These are phyloP conservation scores for Parastagonospora nodorum DNA, from an alignment of 2,329 filamentous ascomycete species.

Conservation along the genomic window DNA sequence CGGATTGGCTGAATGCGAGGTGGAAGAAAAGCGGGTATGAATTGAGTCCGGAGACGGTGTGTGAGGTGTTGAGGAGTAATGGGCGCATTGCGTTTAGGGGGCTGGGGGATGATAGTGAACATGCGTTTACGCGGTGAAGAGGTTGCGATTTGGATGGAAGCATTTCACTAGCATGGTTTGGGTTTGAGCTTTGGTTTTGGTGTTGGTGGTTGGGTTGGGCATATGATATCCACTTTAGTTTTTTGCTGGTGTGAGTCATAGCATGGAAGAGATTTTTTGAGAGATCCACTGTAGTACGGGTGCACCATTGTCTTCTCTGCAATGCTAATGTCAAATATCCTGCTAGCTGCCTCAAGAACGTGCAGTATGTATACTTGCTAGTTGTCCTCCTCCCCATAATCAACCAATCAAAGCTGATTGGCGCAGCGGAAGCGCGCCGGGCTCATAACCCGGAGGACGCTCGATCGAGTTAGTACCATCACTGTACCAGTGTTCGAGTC, in stretches of 20 bases:
- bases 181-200: not conserved
- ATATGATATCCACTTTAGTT: constrained; percentile 8
- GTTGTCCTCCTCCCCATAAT: too few species aligned
- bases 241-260: not conserved
- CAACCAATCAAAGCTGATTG: constrained; percentile 33
- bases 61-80: constrained; percentile 42
- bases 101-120: constrained; percentile 40
- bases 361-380: too few species aligned
- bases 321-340: not conserved
- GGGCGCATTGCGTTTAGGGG: constrained; percentile 43
- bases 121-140: constrained; percentile 32
- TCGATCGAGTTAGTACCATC: constrained; percentile 24
- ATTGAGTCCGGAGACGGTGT: constrained; percentile 41
- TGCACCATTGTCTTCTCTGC: too few species aligned
- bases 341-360: not conserved
- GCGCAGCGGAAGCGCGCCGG: constrained; percentile 45
- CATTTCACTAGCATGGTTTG: constrained; percentile 4
- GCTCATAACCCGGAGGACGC: constrained; percentile 45
- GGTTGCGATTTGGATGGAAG: constrained; percentile 2
- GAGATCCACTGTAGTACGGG: not conserved
- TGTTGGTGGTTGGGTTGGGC: not conserved
- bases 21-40: constrained; percentile 45
- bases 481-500: constrained; percentile 8
- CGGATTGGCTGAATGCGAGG: constrained; percentile 41
- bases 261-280: not conserved